Evolutionary conservation across 768 basidiomycete species (phyloP).

Genomic region (Leucocoprinus sp.): DNA sequence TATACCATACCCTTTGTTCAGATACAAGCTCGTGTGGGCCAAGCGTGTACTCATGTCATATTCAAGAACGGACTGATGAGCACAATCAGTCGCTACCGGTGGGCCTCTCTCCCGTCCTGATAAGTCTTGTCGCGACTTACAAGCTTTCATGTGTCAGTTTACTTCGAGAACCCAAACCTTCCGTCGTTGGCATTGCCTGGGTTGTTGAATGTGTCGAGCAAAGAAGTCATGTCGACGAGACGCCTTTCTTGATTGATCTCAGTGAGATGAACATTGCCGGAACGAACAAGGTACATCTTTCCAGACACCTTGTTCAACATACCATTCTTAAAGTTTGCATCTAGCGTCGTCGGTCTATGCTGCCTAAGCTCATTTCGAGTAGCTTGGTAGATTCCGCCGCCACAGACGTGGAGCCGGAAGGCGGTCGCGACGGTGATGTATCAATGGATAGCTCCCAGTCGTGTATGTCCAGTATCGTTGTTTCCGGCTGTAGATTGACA

Average conservation of each 20-base stretch:
- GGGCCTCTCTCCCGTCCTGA: slow-evolving; percentile 14
- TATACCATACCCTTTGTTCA: slow-evolving; percentile 17
- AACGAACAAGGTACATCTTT: slow-evolving; percentile 47
- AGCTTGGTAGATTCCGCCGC: slow-evolving; percentile 15
- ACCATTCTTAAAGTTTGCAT: slow-evolving; percentile 7
- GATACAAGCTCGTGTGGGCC: slow-evolving; percentile 59
- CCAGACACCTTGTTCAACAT: not conserved
- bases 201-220: slow-evolving; percentile 81
- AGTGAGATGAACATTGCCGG: slow-evolving; percentile 52
- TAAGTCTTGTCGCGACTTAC: not conserved
- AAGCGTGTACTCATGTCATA: slow-evolving; percentile 76
- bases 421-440: slow-evolving; percentile 26
- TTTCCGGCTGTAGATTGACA: slow-evolving; percentile 11
- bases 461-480: slow-evolving; percentile 25
- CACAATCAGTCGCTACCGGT: slow-evolving; percentile 70
- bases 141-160: slow-evolving; percentile 27
- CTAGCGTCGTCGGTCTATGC: slow-evolving; percentile 67
- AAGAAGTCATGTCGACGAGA: slow-evolving; percentile 53
- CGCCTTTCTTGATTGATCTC: slow-evolving; percentile 56
- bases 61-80: slow-evolving; percentile 76
- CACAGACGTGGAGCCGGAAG: slow-evolving; percentile 20
- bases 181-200: slow-evolving; percentile 82
- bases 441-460: slow-evolving; percentile 39
- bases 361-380: slow-evolving; percentile 49
- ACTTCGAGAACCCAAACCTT: slow-evolving; percentile 60